Percentiles rank a stretch among this genome's conserved stretches.
Conservation (phyloP, 2,329 filamentous ascomycete species). For the Ceratocystis papillata region DNA sequence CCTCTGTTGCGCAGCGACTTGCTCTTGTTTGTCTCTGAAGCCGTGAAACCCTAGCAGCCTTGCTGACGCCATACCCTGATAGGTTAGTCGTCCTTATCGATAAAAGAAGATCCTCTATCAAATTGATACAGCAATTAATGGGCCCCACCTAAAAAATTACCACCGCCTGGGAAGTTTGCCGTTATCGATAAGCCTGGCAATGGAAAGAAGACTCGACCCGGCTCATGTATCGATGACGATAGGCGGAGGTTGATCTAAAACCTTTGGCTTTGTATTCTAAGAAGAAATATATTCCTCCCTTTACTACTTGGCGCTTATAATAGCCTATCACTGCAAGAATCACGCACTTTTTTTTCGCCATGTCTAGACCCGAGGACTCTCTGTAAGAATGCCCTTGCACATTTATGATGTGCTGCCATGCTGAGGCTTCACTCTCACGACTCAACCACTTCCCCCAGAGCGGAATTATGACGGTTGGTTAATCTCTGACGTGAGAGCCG, state of each 20-base stretch:
- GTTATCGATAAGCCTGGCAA: conserved; percentile 9
- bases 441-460: conserved; percentile 12
- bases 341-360: conserved; percentile 36
- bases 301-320: background rate
- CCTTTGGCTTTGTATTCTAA: background rate
- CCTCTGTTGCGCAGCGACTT: background rate
- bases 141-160: conserved; percentile 18
- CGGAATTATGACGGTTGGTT: background rate
- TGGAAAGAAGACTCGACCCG: conserved; percentile 7
- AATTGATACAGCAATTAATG: background rate
- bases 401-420: background rate
- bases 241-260: background rate
- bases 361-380: conserved; percentile 95
- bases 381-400: conserved; percentile 46
- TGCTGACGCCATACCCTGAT: background rate
- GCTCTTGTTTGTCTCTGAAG: background rate
- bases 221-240: conserved; percentile 3
- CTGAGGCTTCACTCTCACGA: background rate
- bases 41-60: background rate
- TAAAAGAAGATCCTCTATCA: background rate
- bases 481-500: background rate
- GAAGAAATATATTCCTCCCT: background rate
- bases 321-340: background rate
- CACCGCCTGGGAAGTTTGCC: background rate
- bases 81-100: background rate